These are phyloP conservation scores for Malus hybrid DNA, from an alignment of 331 rosid genomes.

Conservation along the genomic window DNA sequence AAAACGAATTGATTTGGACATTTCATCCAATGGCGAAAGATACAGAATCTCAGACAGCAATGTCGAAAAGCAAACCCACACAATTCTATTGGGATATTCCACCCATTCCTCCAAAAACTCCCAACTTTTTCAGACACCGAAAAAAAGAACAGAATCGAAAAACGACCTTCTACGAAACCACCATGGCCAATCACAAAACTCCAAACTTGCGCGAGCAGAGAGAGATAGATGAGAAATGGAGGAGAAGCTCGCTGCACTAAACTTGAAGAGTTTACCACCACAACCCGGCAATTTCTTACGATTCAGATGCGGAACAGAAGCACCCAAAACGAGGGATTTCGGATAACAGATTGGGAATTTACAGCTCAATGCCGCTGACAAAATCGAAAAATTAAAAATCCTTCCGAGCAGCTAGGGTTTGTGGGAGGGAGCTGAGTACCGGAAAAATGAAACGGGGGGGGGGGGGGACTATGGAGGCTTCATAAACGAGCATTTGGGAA, in stretches of 20 bases:
- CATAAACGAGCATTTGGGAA: slow-evolving; percentile 27
- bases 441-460: slow-evolving; percentile 4
- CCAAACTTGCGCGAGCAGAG: background rate
- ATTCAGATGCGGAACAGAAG: slow-evolving; percentile 13
- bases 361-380: background rate
- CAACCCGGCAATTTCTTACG: slow-evolving; percentile 8
- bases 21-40: slow-evolving; percentile 8
- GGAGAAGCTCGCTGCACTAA: background rate
- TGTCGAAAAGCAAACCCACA: background rate
- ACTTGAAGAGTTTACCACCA: background rate
- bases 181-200: background rate
- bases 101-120: slow-evolving; percentile 8
- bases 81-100: slow-evolving; percentile 19
- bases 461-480: slow-evolving; percentile 35
- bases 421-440: slow-evolving; percentile 28
- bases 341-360: background rate
- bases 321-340: slow-evolving; percentile 12
- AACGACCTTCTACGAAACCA: slow-evolving; percentile 10
- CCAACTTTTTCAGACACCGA: slow-evolving; percentile 4
- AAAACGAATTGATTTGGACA: slow-evolving; percentile 10
- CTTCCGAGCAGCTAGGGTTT: slow-evolving; percentile 28
- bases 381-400: background rate
- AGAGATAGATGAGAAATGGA: background rate
- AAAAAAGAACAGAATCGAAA: background rate
- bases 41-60: background rate